These are phyloP conservation scores for Aureobasidium vineae DNA, from an alignment of 2,329 filamentous ascomycete genomes.

Conservation along the genomic window DNA sequence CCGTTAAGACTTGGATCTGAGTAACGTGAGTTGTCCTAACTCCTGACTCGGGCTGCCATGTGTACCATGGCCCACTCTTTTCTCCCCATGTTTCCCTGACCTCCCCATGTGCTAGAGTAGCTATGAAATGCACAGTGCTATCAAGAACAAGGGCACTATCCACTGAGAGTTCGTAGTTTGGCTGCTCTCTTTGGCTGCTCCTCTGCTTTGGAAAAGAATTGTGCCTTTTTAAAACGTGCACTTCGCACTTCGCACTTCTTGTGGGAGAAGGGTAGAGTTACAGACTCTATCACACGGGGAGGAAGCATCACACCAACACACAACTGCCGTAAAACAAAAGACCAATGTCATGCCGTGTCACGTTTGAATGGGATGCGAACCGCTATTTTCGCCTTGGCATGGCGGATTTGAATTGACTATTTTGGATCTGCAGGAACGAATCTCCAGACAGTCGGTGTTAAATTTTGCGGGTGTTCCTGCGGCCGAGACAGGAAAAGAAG, in stretches of 20 bases:
- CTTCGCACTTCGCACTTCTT: too few species aligned
- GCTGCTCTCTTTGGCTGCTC: too few species aligned
- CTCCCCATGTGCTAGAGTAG: too few species aligned
- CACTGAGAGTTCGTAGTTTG: too few species aligned
- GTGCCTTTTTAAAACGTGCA: too few species aligned
- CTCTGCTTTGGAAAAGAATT: too few species aligned
- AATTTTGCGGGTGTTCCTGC: constrained; percentile 12
- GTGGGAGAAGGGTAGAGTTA: too few species aligned
- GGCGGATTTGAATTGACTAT: background rate
- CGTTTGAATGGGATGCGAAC: constrained; percentile 8
- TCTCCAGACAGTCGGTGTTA: constrained; percentile 14
- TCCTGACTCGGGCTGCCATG: constrained; percentile 1
- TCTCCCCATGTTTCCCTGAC: background rate
- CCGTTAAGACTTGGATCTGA: constrained; percentile 15
- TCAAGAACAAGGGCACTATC: too few species aligned
- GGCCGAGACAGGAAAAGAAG: constrained; percentile 19
- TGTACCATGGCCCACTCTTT: background rate
- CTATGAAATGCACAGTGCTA: too few species aligned
- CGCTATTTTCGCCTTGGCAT: background rate
- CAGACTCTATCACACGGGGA: too few species aligned
- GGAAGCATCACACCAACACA: background rate
- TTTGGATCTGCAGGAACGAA: constrained; percentile 11
- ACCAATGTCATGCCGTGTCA: background rate
- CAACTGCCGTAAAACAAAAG: background rate
- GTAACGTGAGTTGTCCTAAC: constrained; percentile 15